Evolutionary conservation across 768 basidiomycete species (phyloP).

Genomic region (Mycena amicta): DNA sequence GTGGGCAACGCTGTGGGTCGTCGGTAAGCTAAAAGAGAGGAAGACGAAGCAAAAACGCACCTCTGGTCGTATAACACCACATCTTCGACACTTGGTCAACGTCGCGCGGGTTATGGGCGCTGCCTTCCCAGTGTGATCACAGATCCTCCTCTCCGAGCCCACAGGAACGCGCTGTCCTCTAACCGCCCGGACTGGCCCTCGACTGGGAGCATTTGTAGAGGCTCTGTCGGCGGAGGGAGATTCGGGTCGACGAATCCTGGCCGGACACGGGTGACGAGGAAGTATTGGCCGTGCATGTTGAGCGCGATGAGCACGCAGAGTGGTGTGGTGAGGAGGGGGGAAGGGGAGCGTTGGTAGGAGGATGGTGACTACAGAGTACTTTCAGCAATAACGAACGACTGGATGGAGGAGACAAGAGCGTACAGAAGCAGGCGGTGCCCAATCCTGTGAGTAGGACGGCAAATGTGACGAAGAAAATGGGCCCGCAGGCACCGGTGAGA

Average conservation of each 20-base stretch:
- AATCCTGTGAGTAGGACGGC: slow-evolving; percentile 70
- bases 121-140: slow-evolving; percentile 51
- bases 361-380: slow-evolving; percentile 67
- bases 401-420: slow-evolving; percentile 36
- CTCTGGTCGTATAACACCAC: slow-evolving; percentile 73
- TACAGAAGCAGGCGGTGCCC: slow-evolving; percentile 82
- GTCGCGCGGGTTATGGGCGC: slow-evolving; percentile 56
- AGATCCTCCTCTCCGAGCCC: slow-evolving; percentile 56
- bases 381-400: slow-evolving; percentile 5
- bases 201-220: neutral
- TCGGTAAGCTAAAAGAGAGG: neutral
- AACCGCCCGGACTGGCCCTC: slow-evolving; percentile 48
- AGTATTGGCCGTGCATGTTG: slow-evolving; percentile 85
- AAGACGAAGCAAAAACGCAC: slow-evolving; percentile 29
- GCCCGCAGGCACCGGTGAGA: slow-evolving; percentile 88
- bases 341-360: slow-evolving; percentile 67
- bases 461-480: slow-evolving; percentile 84
- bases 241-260: slow-evolving; percentile 70
- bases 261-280: slow-evolving; percentile 72
- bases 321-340: slow-evolving; percentile 63
- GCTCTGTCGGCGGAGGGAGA: neutral
- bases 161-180: slow-evolving; percentile 45
- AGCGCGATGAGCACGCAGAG: slow-evolving; percentile 72
- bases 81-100: slow-evolving; percentile 67
- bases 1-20: slow-evolving; percentile 72